Base-by-base conservation (phyloP, 352 stramenopile genomes). In the Pythium monospermum region DNA sequence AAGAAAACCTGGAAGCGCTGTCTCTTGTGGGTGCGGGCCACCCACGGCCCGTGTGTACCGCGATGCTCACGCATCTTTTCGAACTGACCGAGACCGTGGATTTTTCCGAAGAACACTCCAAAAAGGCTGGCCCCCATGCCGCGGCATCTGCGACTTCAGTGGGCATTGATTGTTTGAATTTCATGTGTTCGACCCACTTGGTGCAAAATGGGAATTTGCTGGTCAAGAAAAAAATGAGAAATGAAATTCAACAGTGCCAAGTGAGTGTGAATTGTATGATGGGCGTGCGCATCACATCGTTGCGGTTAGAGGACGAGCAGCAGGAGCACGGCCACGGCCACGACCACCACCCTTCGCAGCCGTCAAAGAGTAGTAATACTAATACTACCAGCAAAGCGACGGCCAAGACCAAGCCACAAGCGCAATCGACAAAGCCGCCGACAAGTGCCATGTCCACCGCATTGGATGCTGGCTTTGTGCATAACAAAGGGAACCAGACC, bases 261-360 rank as follows among this genome's bases (percentile, higher is more conserved):
- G 64, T 91, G 33, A 85, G 73, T 53, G 59, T 90, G 31, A 94
- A 94, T 53, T 94, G 83, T 53, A 94, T 94, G 83, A 86, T 94
- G 78, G 83, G 83, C 11, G 61, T 94, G 8, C 77, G 73, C 11
- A 77, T 92, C 51, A 87, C 80, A 33, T 72, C 66, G 36, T 40
- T 87, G 15, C 76, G 76, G 26, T 64, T 75, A 27, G 70, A 77
- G 21, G 64, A 78, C 37, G n/a, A n/a, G n/a, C n/a, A n/a, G n/a
- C n/a, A n/a, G n/a, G n/a, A n/a, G n/a, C n/a, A n/a, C n/a, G n/a
- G n/a, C n/a, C n/a, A 6, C 16, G 26, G 37, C 37, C 8, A 18
- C 13, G 7, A 26, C 28, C 4, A n/a, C n/a, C n/a, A n/a, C n/a
- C n/a, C n/a, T n/a, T n/a, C n/a, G n/a, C n/a, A n/a, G n/a, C n/a